These are phyloP conservation scores for Colletotrichum nymphaeae DNA, from an alignment of 2,329 filamentous ascomycete species.

Conservation along the genomic window DNA sequence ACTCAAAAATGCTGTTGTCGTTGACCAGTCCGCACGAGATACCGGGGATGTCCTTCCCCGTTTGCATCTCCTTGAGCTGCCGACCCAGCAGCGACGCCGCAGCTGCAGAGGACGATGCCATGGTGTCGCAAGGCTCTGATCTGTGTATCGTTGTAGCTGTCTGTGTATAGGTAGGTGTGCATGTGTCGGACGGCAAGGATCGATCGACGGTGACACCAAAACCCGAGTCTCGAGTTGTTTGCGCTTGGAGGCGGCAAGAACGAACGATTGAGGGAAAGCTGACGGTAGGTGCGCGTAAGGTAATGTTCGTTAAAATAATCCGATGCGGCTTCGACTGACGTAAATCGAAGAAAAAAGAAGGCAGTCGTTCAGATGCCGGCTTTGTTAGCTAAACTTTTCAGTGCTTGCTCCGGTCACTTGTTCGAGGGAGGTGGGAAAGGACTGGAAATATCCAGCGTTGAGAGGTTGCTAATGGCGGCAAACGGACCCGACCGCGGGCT, in stretches of 20 bases:
- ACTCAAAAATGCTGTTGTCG: slow-evolving; percentile 91
- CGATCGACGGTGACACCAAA: neutral
- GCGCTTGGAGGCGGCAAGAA: neutral
- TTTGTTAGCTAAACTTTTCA: no score
- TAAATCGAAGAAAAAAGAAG: neutral
- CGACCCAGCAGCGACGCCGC: slow-evolving; percentile 81
- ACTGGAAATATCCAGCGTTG: neutral
- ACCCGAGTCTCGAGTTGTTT: neutral
- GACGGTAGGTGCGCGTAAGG: no score
- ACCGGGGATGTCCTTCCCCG: slow-evolving; percentile 88
- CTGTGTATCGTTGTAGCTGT: neutral
- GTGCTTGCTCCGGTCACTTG: neutral
- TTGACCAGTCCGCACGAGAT: slow-evolving; percentile 92
- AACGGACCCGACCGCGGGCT: neutral
- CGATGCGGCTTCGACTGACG: neutral
- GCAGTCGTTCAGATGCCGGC: neutral
- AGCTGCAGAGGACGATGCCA: slow-evolving; percentile 61
- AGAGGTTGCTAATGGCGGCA: neutral
- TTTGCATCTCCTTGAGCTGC: slow-evolving; percentile 95
- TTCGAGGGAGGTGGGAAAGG: neutral
- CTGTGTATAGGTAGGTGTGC: neutral
- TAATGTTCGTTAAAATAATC: neutral
- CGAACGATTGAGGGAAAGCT: neutral
- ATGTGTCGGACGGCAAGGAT: no score
- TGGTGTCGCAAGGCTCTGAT: slow-evolving; percentile 29